Evolutionary conservation across 306 rosid species (phyloP).

Genomic region (Fagus crenata): DNA sequence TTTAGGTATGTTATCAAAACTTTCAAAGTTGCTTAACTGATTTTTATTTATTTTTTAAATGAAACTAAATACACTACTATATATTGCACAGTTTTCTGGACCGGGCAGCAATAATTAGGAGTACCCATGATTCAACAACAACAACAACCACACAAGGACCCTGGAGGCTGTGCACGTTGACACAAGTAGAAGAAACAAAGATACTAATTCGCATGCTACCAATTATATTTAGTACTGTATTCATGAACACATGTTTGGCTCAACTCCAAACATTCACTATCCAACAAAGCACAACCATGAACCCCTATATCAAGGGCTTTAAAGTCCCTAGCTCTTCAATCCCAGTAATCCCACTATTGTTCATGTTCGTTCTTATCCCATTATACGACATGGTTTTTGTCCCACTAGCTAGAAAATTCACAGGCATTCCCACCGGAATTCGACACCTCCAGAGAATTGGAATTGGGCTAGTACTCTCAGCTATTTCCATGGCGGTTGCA

Average conservation of each 20-base stretch:
- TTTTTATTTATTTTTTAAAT: background rate
- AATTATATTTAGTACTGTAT: constrained; percentile 71
- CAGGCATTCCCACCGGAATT: constrained; percentile 77
- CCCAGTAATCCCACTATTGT: constrained; percentile 64
- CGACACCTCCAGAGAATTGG: constrained; percentile 79
- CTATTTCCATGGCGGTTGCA: constrained; percentile 61
- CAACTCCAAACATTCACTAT: constrained; percentile 82
- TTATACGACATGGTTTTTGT: constrained; percentile 60
- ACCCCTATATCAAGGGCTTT: constrained; percentile 48
- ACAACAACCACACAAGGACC: constrained; percentile 32
- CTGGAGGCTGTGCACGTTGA: constrained; percentile 73
- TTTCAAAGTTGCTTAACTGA: background rate
- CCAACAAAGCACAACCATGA: constrained; percentile 72
- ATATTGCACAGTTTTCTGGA: constrained; percentile 59
- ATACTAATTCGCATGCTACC: constrained; percentile 83
- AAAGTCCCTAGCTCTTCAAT: constrained; percentile 70
- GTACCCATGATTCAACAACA: constrained; percentile 20
- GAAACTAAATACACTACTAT: background rate
- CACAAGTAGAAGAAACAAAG: constrained; percentile 89
- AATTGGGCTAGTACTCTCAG: constrained; percentile 68
- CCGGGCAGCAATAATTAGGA: constrained; percentile 52
- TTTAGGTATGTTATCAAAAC: constrained; percentile 52
- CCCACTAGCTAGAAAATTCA: constrained; percentile 70
- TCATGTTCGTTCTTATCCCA: constrained; percentile 62
- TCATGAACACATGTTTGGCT: constrained; percentile 84